Base-by-base conservation (phyloP, 2,329 filamentous ascomycete genomes). In the Fusarium pseudograminearum region DNA sequence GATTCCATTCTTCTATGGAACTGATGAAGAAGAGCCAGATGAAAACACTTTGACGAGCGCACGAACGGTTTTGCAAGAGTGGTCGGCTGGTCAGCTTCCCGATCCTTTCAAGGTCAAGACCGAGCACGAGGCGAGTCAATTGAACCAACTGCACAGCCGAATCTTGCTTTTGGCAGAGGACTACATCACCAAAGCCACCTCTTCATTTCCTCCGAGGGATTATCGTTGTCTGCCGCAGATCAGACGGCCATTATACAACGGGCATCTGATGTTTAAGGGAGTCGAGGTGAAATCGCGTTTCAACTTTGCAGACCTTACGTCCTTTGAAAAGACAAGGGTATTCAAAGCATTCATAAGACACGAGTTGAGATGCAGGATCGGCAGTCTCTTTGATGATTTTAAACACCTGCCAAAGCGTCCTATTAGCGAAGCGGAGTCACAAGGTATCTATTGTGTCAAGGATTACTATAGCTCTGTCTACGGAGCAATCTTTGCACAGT, bases 111-210 rank as follows among this genome's bases (percentile, higher is more conserved):
- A 60, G 2, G 0, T 0, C 12, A n/a, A 38, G 14, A 24, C 40
- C 54, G 16, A 4, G 0, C 62, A 28, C 1, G 3, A 11, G 12
- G 26, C 57, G 5, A 4, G 9, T 3, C 4, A 56, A 5, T 40
- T 71, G 4, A n/a, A 53, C 4, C 41, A 34, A 22, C 9, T 69
- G 8, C 15, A 65, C 6, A 15, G 6, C 2, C 50, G 24, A 18
- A 44, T 72, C 4, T 16, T 72, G 1, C 4, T 62, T 4, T 33
- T 71, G 1, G 55, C 61, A 10, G 70, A 69, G 28, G 70, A 71
- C 16, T 71, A 71, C 12, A 8, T 72, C 7, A 65, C 59, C 14
- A 72, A 71, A 59, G 65, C 58, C 8, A 71, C 54, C 2, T 53
- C 69, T 7, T 34, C 54, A 14, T 62, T 45, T 2, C 46, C 69